Conservation (phyloP, 2,329 filamentous ascomycete species). For the Colletotrichum eremochloae region DNA sequence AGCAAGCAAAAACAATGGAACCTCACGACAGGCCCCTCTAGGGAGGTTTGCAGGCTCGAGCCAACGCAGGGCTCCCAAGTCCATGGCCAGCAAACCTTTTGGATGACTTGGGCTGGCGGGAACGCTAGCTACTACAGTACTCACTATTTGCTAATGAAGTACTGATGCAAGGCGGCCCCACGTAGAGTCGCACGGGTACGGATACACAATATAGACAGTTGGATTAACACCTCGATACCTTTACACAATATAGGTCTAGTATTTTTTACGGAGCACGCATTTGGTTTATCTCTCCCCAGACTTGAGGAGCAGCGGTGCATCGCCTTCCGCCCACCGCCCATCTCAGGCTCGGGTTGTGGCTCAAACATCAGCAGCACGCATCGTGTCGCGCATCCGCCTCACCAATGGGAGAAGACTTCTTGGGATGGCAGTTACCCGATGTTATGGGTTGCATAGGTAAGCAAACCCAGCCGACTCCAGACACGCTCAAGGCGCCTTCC, state of each 20-base stretch:
- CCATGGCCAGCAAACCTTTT: slow-evolving; percentile 23
- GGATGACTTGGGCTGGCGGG: slow-evolving; percentile 7
- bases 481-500: slow-evolving; percentile 11
- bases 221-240: too few species aligned
- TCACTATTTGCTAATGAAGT: too few species aligned
- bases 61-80: slow-evolving; percentile 29
- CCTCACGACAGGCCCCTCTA: background rate
- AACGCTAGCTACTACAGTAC: too few species aligned
- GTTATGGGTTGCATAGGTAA: slow-evolving; percentile 36
- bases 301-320: background rate
- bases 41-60: slow-evolving; percentile 17
- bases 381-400: slow-evolving; percentile 25
- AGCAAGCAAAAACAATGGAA: background rate
- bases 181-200: too few species aligned
- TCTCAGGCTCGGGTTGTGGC: background rate
- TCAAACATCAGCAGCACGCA: slow-evolving; percentile 32
- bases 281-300: background rate
- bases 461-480: background rate
- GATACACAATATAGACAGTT: too few species aligned
- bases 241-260: too few species aligned
- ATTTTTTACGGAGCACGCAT: too few species aligned
- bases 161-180: too few species aligned
- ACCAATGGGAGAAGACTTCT: slow-evolving; percentile 14
- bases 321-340: background rate
- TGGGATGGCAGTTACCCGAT: slow-evolving; percentile 41